Conservation (phyloP, 352 stramenopile species). For the Pythium aquatile region DNA sequence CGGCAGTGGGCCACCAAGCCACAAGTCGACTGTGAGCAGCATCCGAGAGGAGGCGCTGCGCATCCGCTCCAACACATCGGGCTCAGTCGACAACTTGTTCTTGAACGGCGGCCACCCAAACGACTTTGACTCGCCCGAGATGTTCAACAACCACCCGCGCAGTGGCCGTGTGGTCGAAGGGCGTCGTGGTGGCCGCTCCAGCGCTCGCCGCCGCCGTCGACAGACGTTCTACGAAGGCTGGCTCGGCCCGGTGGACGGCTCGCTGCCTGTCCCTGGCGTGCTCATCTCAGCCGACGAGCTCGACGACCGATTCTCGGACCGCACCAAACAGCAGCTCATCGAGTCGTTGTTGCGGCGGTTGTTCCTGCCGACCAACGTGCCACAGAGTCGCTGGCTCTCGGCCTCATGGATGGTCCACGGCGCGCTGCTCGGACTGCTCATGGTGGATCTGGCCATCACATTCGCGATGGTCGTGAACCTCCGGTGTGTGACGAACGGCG, state of each 20-base stretch:
- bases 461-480: slow-evolving; percentile 80
- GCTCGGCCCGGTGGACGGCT: slow-evolving; percentile 69
- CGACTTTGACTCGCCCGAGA: slow-evolving; percentile 29
- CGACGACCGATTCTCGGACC: slow-evolving; percentile 53
- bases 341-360: slow-evolving; percentile 46
- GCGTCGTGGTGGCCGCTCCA: slow-evolving; percentile 13
- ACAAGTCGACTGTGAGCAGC: slow-evolving; percentile 35
- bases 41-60: slow-evolving; percentile 73
- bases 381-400: slow-evolving; percentile 49
- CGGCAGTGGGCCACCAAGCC: background rate
- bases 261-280: slow-evolving; percentile 66
- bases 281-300: slow-evolving; percentile 69
- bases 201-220: slow-evolving; percentile 21
- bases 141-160: slow-evolving; percentile 14
- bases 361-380: slow-evolving; percentile 57
- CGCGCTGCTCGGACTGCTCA: slow-evolving; percentile 58
- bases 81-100: slow-evolving; percentile 29
- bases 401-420: slow-evolving; percentile 70
- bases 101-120: slow-evolving; percentile 7
- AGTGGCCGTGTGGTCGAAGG: slow-evolving; percentile 13
- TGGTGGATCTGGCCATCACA: slow-evolving; percentile 78
- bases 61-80: slow-evolving; percentile 55
- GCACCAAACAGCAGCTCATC: slow-evolving; percentile 36
- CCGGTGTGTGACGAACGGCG: slow-evolving; percentile 71
- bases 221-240: slow-evolving; percentile 69